phyloP scores from a whole-genome alignment of 2,329 filamentous ascomycete species.

The Penicillium verrucosum region DNA sequence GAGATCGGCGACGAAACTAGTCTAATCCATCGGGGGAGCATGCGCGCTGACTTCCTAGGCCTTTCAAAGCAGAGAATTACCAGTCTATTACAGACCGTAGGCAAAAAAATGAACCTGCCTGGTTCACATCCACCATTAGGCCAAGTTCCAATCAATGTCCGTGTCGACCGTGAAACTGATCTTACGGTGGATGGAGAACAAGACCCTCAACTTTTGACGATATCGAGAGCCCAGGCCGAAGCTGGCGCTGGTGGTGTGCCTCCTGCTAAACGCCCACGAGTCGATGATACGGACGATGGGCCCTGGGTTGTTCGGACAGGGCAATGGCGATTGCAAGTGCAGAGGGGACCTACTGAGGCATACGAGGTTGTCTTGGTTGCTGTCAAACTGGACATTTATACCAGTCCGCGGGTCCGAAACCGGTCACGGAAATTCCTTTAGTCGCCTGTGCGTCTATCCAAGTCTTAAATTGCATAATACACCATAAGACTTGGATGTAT shows the following conservation, averaged over 20 bases:
- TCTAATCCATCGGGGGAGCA: slow-evolving; percentile 51
- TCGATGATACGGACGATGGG: slow-evolving; percentile 35
- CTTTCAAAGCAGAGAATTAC: slow-evolving; percentile 67
- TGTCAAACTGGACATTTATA: slow-evolving; percentile 72
- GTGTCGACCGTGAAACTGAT: slow-evolving; percentile 54
- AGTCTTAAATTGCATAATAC: not conserved
- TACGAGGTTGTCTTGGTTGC: slow-evolving; percentile 71
- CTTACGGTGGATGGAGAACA: slow-evolving; percentile 41
- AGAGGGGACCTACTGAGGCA: slow-evolving; percentile 45
- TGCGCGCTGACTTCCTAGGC: slow-evolving; percentile 69
- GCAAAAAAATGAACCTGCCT: slow-evolving; percentile 71
- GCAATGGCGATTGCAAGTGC: slow-evolving; percentile 70
- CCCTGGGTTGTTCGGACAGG: slow-evolving; percentile 65
- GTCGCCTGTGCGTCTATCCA: slow-evolving; percentile 10
- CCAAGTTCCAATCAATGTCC: slow-evolving; percentile 62
- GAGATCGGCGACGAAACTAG: slow-evolving; percentile 72
- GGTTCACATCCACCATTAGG: slow-evolving; percentile 58
- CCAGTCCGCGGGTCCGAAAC: slow-evolving; percentile 65
- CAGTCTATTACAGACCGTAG: slow-evolving; percentile 74
- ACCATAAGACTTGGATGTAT: not conserved
- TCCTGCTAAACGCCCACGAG: slow-evolving; percentile 45
- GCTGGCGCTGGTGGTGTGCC: slow-evolving; percentile 3
- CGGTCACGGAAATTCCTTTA: slow-evolving; percentile 60
- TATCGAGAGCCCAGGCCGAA: slow-evolving; percentile 37
- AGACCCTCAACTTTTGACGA: slow-evolving; percentile 20